These are phyloP conservation scores for Torrubiella hemipterigena DNA, from an alignment of 2,329 filamentous ascomycete genomes.

Conservation along the genomic window DNA sequence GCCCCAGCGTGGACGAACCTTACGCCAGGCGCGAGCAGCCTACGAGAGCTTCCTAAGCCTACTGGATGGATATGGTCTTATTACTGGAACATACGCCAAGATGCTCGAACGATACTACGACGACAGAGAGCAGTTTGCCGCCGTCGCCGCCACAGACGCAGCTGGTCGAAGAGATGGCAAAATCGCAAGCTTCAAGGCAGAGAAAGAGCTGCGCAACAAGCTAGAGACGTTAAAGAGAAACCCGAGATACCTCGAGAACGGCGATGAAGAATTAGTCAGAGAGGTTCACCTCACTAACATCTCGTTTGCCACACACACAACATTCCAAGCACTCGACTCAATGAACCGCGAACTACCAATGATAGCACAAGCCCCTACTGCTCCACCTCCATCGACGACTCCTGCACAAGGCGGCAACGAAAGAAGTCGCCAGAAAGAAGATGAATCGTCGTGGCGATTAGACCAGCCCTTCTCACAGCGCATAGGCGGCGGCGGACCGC, in stretches of 20 bases:
- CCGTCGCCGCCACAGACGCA: conserved; percentile 47
- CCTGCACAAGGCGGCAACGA: conserved; percentile 23
- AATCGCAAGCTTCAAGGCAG: conserved; percentile 71
- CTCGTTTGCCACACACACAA: conserved; percentile 59
- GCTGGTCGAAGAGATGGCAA: conserved; percentile 67
- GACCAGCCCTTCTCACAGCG: conserved; percentile 49
- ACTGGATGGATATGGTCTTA: conserved; percentile 67
- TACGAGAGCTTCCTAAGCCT: conserved; percentile 72
- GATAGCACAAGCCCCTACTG: conserved; percentile 59
- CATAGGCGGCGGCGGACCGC: conserved; percentile 48
- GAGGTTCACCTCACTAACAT: conserved; percentile 68
- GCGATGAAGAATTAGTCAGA: conserved; percentile 77
- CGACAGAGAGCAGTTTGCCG: conserved; percentile 59
- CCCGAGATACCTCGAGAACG: conserved; percentile 41
- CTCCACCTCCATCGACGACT: conserved; percentile 27
- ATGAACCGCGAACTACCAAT: conserved; percentile 77
- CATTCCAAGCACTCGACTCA: conserved; percentile 80
- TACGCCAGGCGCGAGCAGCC: conserved; percentile 52
- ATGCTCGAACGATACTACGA: conserved; percentile 65
- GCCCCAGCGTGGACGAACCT: conserved; percentile 45
- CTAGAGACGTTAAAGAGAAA: conserved; percentile 47
- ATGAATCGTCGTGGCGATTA: conserved; percentile 54
- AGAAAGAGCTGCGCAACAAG: conserved; percentile 74
- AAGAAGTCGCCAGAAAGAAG: conserved; percentile 16
- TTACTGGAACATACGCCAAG: conserved; percentile 51